phyloP scores from a whole-genome alignment of 345 rosid genomes.

The Hibiscus tridactylites region DNA sequence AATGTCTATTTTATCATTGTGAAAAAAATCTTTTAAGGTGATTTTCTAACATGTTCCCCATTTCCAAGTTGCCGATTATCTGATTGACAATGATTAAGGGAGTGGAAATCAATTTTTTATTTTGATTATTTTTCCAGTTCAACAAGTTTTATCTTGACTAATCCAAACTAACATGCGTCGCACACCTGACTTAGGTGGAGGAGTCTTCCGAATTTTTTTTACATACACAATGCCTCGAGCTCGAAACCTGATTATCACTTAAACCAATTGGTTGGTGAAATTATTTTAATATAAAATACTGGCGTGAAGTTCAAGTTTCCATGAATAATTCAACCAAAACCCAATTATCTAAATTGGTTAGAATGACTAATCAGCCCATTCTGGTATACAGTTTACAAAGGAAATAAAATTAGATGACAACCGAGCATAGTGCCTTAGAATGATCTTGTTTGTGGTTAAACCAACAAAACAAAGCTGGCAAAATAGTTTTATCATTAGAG shows the following conservation, averaged over 20 bases:
- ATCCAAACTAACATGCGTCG: no score
- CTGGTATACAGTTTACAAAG: slow-evolving; percentile 10
- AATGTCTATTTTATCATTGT: no score
- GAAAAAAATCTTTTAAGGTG: no score
- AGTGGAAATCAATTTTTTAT: background rate
- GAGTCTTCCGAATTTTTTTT: no score
- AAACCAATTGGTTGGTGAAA: no score
- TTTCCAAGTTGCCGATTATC: background rate
- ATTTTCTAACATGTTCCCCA: background rate
- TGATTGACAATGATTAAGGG: background rate
- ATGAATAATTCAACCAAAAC: background rate
- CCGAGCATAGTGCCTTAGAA: slow-evolving; percentile 15
- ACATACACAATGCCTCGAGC: no score
- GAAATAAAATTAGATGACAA: slow-evolving; percentile 4
- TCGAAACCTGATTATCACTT: no score
- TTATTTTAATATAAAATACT: background rate
- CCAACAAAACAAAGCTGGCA: slow-evolving; percentile 21
- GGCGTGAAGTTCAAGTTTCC: background rate
- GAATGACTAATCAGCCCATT: slow-evolving; percentile 11
- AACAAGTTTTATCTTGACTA: no score
- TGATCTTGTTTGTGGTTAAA: slow-evolving; percentile 26
- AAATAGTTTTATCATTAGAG: slow-evolving; percentile 5
- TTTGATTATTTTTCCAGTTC: no score
- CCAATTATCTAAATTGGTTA: background rate
- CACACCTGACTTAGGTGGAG: no score